phyloP scores from a whole-genome alignment of 2,329 filamentous ascomycete genomes.

The Septoria linicola region DNA sequence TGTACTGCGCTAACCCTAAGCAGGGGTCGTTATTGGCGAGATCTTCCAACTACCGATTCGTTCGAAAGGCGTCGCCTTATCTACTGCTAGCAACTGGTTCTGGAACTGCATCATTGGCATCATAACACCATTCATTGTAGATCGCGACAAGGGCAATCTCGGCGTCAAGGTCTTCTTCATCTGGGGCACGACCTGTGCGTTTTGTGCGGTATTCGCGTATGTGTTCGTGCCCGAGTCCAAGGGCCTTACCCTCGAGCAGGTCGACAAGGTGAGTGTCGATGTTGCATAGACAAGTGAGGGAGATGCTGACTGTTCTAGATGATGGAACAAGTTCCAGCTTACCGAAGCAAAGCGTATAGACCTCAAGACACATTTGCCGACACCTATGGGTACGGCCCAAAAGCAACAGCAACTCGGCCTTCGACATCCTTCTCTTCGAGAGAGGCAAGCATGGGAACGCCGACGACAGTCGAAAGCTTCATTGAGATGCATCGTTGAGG shows the following conservation, averaged over 20 bases:
- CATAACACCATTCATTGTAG: slow-evolving; percentile 72
- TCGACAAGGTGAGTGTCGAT: slow-evolving; percentile 15
- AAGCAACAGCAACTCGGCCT: slow-evolving; percentile 3
- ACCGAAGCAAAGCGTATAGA: slow-evolving; percentile 37
- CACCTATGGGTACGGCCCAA: slow-evolving; percentile 19
- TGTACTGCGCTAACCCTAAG: neutral
- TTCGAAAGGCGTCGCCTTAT: slow-evolving; percentile 66
- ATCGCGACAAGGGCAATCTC: slow-evolving; percentile 55
- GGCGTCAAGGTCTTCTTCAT: slow-evolving; percentile 50
- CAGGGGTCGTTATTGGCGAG: slow-evolving; percentile 68
- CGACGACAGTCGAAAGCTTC: slow-evolving; percentile 20
- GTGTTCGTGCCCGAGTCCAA: slow-evolving; percentile 43
- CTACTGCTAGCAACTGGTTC: slow-evolving; percentile 72
- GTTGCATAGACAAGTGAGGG: neutral
- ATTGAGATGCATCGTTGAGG: slow-evolving; percentile 24
- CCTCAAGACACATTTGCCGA: slow-evolving; percentile 35
- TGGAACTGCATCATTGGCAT: slow-evolving; percentile 56
- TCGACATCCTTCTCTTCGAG: slow-evolving; percentile 1
- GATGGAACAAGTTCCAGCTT: slow-evolving; percentile 51
- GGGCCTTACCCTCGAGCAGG: slow-evolving; percentile 40
- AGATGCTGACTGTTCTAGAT: slow-evolving; percentile 30
- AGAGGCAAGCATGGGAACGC: neutral
- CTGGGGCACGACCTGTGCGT: slow-evolving; percentile 42
- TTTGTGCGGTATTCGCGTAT: slow-evolving; percentile 40
- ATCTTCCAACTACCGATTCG: slow-evolving; percentile 71